Base-by-base conservation (phyloP, 169 alveolate genomes). In the Toxoplasma gondii region DNA sequence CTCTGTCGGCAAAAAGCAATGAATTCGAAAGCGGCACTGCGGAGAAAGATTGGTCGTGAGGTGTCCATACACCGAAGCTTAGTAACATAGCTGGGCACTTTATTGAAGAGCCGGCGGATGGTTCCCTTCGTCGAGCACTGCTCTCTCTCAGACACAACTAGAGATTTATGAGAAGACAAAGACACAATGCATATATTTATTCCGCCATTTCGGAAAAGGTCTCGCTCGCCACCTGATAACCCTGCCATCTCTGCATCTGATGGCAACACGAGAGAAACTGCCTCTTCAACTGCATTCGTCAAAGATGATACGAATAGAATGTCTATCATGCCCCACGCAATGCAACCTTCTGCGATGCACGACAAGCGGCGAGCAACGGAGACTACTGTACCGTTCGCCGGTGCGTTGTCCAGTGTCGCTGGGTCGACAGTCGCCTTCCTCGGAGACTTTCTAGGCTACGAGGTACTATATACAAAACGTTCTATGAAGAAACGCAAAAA, bases 401-500 rank as follows among this genome's bases (percentile, higher is more conserved):
- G 4, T 12, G 58, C 4, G 58, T 49, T 12, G 58, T 49, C 58
- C 58, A 49, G 22, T 49, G 58, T 4, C 58, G 4, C 58, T 49
- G 22, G 12, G 12, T 12, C 58, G 58, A 4, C 58, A 49, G 58
- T 12, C 12, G 58, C 58, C 58, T 49, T 49, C 4, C 22, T 31
- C 74, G 22, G 31, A 16, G 74, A 64, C 17, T 80, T 92, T 36
- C 5, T 43, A 31, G 91, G 88, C 0, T 92, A 53, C 69, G 81
- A 92, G 70, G 91, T 58, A 17, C 82, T 92, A 44, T 92, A 92
- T 64, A 80, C 82, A 74, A 92, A 92, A 38, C 91, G 94, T 10
- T 92, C 94, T 19, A 39, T 82, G 70, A 92, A 82, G 70, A 92
- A 92, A 43, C 94, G 80, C 64, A 92, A 92, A 41, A 53, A 64